Base-by-base conservation (phyloP, 148 eudicot genomes). In the Vaccinium corymbosum region DNA sequence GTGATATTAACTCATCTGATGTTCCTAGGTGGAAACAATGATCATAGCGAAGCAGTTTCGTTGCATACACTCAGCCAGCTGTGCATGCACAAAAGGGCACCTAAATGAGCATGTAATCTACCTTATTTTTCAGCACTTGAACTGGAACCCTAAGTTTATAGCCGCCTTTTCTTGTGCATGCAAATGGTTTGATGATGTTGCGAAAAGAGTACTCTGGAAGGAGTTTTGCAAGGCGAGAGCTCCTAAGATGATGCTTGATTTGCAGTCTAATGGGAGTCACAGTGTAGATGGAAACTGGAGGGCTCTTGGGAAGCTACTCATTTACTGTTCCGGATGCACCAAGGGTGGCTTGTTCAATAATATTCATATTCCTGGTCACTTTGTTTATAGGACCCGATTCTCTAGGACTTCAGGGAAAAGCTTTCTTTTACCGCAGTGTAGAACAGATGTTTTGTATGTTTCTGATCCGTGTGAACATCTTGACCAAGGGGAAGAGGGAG, bases 401-500 rank as follows among this genome's bases (percentile, higher is more conserved):
- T 96, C 97, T 15, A 91, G 95, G 85, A 96, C 99, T 7, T 96
- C 99, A 15, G 98, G 99, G 66, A 94, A 92, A 86, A 94, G 99
- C 87, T 96, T 96, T 87, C 89, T 96, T 86, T 85, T 91, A 85
- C 98, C 95, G 42, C 97, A 93, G 68, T 96, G 99, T 82, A 91
- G 99, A 57, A 88, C 97, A 17, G 99, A 96, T 89, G 92, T 94
- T 78, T 81, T 96, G 59, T 96, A 96, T 82, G 97, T 96, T 42
- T 96, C 99, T 75, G 97, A 96, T 81, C 99, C 99, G 38, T 96
- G 99, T 86, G 99, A 96, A 84, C 99, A 96, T 89, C 94, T 96
- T 59, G 98, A 94, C 85, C 97, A 94, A 92, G 97, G 94, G 84
- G 94, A 93, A 55, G 97, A 92, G n/a, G 98, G 97, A 70, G 98